Base-by-base conservation (phyloP, 1,139 yeast species). In the Saccharomyces hybrid region DNA sequence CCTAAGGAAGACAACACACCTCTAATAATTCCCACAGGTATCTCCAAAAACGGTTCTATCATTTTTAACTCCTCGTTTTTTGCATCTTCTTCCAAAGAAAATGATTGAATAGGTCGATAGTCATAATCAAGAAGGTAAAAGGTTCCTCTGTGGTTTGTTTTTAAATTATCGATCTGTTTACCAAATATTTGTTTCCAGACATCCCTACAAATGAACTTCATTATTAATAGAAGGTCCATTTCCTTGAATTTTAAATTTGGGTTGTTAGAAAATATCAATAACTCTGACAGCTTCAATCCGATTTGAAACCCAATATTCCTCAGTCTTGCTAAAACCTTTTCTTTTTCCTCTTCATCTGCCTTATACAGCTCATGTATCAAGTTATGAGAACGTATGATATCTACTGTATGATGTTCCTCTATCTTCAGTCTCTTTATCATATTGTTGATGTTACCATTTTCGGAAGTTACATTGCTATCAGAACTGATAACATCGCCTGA, bases 151-250 rank as follows among this genome's bases (percentile, higher is more conserved):
- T 93, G 98, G 68, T 93, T 93, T 1, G 99, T 93, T 60, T 96
- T 79, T 58, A 93, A 76, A 65, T 89, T 90, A 70, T 90, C 97
- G 77, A 93, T 88, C 70, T 88, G 97, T 70, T 91, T 93, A 50
- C 83, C 81, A 71, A 83, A 90, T 46, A 91, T 68, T 52, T 79
- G 73, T 63, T 81, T 82, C 98, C 98, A 91, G 41, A 91, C 86
- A 63, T 93, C 97, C 51, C 96, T 80, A 70, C 98, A 90, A 1
- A 91, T 81, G 66, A 89, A 90, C 71, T 91, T 91, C 90, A 91
- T 88, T 51, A 90, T 80, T 61, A 88, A 93, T 50, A 91, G 71
- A 25, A 86, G 76, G 58, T 87, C 93, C 62, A 78, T 71, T 54
- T 81, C 73, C 59, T 78, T 78, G 56, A 75, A 62, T 30, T 71